Conservation (phyloP, 1,284 basidiomycete species). For the Coniophora puteana region DNA sequence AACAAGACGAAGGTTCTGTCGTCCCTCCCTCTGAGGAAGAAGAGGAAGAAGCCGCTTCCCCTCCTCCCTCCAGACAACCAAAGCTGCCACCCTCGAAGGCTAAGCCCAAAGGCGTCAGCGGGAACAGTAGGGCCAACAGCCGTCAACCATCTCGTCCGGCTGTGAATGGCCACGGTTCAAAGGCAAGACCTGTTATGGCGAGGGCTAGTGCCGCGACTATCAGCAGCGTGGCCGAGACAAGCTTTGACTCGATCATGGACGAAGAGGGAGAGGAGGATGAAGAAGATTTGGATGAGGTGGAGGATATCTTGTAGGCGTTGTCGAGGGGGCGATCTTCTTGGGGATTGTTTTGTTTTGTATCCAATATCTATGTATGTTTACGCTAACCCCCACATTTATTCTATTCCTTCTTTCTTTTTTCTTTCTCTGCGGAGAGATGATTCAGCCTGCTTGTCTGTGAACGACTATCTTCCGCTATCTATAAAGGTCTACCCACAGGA, state of each 20-base stretch:
- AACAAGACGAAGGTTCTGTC: conserved; percentile 16
- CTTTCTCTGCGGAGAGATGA: no score
- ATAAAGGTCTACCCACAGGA: no score
- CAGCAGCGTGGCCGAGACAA: conserved; percentile 11
- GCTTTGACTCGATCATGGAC: conserved; percentile 26
- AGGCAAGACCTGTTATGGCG: neutral
- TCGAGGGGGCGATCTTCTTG: no score
- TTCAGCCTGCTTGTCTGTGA: no score
- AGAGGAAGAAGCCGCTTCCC: conserved; percentile 17
- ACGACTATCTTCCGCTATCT: no score
- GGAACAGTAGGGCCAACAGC: neutral
- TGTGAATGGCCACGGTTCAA: neutral
- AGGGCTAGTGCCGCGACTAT: neutral
- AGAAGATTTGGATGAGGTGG: conserved; percentile 42
- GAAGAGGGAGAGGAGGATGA: conserved; percentile 26
- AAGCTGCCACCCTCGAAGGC: neutral
- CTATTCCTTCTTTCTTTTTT: no score
- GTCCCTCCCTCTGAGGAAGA: conserved; percentile 12
- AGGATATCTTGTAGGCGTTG: conserved; percentile 32
- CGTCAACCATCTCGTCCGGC: neutral
- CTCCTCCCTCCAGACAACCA: conserved; percentile 7
- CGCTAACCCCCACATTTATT: no score
- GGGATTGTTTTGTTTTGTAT: no score
- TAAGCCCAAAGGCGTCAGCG: neutral
- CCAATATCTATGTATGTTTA: no score